A percentile compares a stretch with the other conserved stretches of the same genome.
Evolutionary conservation across 176 grass and related monocot species (phyloP).

Genomic region (Avena insularis): DNA sequence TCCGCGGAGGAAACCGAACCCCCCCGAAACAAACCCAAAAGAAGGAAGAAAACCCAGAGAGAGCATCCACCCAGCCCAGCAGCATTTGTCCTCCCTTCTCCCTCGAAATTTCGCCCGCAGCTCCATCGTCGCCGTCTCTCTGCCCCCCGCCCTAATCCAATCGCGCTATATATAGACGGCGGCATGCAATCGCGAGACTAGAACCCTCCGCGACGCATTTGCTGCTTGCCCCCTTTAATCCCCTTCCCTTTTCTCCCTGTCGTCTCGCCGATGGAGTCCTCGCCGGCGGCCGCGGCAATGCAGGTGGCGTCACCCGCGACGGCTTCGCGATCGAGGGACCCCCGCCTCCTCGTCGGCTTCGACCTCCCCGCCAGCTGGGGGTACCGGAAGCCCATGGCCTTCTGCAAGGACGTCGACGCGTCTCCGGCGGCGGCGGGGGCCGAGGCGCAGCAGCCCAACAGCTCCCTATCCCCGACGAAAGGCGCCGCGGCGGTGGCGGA

Average conservation of each 20-base stretch:
- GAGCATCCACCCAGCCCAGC: neutral
- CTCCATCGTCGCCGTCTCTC: constrained; percentile 3
- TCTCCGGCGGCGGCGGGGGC: neutral
- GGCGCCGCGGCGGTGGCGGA: neutral
- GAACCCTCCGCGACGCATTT: constrained; percentile 30
- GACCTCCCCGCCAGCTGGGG: constrained; percentile 55
- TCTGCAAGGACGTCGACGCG: constrained; percentile 42
- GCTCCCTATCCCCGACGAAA: constrained; percentile 14
- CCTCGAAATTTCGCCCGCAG: neutral
- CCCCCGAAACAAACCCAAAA: neutral
- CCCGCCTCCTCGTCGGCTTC: constrained; percentile 43
- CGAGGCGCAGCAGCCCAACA: neutral
- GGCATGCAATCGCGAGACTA: constrained; percentile 48
- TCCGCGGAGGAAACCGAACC: constrained; percentile 18
- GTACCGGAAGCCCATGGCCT: constrained; percentile 51
- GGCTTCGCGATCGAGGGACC: constrained; percentile 30
- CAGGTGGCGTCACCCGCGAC: neutral
- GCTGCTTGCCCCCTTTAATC: constrained; percentile 45
- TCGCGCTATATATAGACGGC: constrained; percentile 46
- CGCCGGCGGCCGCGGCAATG: constrained; percentile 46
- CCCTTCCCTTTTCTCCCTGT: neutral
- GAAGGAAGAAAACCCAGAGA: neutral
- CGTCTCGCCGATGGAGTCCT: constrained; percentile 46
- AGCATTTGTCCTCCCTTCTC: neutral
- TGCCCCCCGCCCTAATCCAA: neutral